Percentiles rank a stretch among this genome's conserved stretches.
Conservation (phyloP, 306 rosid species). For the Rosa multiflora region DNA sequence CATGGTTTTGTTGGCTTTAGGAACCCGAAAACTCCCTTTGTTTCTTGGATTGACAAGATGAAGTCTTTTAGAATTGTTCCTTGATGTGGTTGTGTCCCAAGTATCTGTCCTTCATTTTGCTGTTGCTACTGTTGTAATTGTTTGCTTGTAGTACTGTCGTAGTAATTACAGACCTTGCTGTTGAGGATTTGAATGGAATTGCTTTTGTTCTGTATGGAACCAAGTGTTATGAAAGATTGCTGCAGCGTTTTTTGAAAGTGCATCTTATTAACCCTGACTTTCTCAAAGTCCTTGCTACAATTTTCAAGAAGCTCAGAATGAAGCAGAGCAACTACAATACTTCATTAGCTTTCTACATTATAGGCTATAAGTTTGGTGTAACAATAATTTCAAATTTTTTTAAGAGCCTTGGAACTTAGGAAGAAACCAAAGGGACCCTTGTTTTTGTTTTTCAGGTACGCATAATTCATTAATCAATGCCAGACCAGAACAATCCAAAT, state of each 20-base stretch:
- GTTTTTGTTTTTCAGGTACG: background rate
- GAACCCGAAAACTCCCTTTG: constrained; percentile 42
- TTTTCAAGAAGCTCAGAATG: background rate
- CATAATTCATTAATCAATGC: background rate
- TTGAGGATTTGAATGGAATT: background rate
- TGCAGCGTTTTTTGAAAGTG: background rate
- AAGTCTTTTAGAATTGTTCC: constrained; percentile 48
- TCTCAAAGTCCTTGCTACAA: background rate
- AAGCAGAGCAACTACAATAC: background rate
- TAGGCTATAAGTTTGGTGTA: background rate
- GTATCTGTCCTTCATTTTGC: background rate
- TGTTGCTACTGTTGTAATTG: background rate
- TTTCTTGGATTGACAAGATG: constrained; percentile 54
- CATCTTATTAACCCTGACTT: background rate
- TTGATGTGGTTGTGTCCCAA: constrained; percentile 11
- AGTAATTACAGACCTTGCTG: background rate
- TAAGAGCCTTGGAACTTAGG: background rate
- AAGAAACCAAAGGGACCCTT: background rate
- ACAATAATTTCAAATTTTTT: background rate
- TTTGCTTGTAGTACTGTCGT: background rate
- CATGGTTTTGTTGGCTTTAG: constrained; percentile 61
- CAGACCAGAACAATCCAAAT: background rate
- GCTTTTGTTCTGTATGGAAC: background rate
- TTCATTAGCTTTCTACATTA: background rate
- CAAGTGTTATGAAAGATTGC: background rate